phyloP scores from a whole-genome alignment of 2,329 filamentous ascomycete species.

The Penicillium corylophilum region DNA sequence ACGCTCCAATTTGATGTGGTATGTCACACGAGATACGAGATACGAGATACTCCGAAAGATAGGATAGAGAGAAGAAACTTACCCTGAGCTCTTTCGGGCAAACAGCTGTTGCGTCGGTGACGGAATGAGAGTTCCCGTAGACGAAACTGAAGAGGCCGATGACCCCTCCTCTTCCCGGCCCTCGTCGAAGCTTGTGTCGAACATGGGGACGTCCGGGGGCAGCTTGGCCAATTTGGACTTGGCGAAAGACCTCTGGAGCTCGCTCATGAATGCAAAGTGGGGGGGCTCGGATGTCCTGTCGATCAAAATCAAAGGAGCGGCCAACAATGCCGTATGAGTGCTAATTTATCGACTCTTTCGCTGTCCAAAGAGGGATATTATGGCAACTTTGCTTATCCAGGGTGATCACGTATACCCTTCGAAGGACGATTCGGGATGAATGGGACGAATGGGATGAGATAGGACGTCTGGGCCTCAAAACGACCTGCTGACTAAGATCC shows the following conservation, averaged over 20 bases:
- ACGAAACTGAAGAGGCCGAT: slow-evolving; percentile 81
- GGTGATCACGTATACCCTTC: background rate
- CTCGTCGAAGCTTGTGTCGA: slow-evolving; percentile 38
- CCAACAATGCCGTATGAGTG: background rate
- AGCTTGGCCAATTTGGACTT: slow-evolving; percentile 68
- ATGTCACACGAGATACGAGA: background rate
- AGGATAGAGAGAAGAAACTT: slow-evolving; percentile 27
- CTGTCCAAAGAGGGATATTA: background rate
- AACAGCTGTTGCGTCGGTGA: slow-evolving; percentile 72
- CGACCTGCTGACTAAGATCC: background rate
- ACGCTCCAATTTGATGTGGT: too few species aligned
- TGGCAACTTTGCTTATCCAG: background rate
- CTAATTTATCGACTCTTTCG: background rate
- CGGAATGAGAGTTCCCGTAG: slow-evolving; percentile 86
- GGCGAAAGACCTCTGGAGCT: slow-evolving; percentile 75
- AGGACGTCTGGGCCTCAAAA: background rate
- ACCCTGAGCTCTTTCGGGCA: slow-evolving; percentile 65
- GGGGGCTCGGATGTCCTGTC: background rate
- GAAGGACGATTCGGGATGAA: background rate
- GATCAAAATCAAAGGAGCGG: background rate
- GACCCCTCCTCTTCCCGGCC: slow-evolving; percentile 60
- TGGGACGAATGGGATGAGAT: background rate
- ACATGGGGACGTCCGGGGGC: slow-evolving; percentile 55
- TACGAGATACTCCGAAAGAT: background rate
- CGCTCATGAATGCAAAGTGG: slow-evolving; percentile 64